A percentile compares a stretch with the other conserved stretches of the same genome.
These are phyloP conservation scores for Chaetomium strumarium DNA, from an alignment of 2,329 filamentous ascomycete genomes.

Conservation along the genomic window DNA sequence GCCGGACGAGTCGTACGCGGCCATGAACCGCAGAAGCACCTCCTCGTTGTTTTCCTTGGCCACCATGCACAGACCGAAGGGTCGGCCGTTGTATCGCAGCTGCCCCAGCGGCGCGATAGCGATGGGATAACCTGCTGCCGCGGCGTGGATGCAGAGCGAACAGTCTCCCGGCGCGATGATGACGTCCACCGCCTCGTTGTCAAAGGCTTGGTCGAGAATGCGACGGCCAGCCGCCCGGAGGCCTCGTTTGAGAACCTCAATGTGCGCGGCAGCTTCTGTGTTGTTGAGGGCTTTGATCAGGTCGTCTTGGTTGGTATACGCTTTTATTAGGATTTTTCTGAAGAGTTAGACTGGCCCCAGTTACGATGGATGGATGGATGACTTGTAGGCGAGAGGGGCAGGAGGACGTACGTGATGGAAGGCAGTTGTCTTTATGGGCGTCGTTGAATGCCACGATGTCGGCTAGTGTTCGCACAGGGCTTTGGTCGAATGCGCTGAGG, in stretches of 20 bases:
- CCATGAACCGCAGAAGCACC: background rate
- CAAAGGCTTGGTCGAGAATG: background rate
- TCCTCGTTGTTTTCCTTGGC: background rate
- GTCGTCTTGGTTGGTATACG: background rate
- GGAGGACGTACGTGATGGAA: background rate
- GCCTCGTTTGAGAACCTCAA: background rate
- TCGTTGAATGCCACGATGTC: background rate
- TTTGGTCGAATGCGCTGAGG: background rate
- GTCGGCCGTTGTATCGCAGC: background rate
- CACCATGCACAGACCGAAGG: background rate
- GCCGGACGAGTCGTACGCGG: background rate
- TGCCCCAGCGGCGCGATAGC: background rate
- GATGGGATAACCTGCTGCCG: background rate
- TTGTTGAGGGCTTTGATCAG: background rate
- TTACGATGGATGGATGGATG: background rate
- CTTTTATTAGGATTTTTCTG: background rate
- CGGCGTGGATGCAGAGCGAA: background rate
- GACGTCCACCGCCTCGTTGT: background rate
- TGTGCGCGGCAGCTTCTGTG: background rate
- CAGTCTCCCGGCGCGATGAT: background rate
- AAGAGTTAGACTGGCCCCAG: background rate
- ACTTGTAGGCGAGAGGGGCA: background rate
- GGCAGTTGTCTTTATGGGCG: background rate
- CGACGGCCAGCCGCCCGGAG: background rate
- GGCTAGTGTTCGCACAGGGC: background rate